Evolutionary conservation across 2,329 filamentous ascomycete species (phyloP), one percentile per base, ranked within the genome.

Genomic region (Alternaria rosae): DNA sequence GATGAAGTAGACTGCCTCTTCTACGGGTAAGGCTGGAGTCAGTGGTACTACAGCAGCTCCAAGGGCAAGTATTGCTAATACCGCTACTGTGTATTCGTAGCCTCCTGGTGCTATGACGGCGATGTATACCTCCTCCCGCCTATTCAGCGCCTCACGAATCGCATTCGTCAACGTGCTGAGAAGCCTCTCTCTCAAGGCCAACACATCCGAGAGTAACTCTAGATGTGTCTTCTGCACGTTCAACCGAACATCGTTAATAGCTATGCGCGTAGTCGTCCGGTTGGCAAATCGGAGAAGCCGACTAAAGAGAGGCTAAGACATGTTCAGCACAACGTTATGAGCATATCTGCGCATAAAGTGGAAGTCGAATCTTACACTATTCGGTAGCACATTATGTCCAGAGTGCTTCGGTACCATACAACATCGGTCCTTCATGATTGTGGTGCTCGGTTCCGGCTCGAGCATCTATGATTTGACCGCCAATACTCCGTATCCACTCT

Each of bases 41-140:
- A 84, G 79, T 5, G 82, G 83, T 8, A 85, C 83, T 1, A 80
- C 79, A 13, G 82, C 83, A 5, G 80, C 83, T 17, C 82, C 82
- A 3, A 83, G 62, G 9, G 83, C 82, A 32, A 83, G 72, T n/a
- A 83, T 76, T 5, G 82, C 80, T 26, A 85, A 74, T 64, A 84
- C 81, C 5, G 79, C 82, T n/a, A 84, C 81, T 5, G 80, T 76
- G 65, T 81, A 85, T 57, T 84, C 82, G 66, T 84, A 84, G 6
- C 83, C 79, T 7, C 82, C 81, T 3, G 81, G 75, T 11, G 81
- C 82, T 30, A 85, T 71, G 5, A 85, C 74, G 25, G 79, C 80
- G 48, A 85, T 79, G 64, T 81, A 84, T 13, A 82, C 78, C 54
- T 81, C 81, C 47, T 79, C 71, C 57, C 76, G 69, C 11, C 67